Evolutionary conservation across 345 rosid species (phyloP), one percentile per base, ranked within the genome.

Genomic region (Noccaea bulbosa): DNA sequence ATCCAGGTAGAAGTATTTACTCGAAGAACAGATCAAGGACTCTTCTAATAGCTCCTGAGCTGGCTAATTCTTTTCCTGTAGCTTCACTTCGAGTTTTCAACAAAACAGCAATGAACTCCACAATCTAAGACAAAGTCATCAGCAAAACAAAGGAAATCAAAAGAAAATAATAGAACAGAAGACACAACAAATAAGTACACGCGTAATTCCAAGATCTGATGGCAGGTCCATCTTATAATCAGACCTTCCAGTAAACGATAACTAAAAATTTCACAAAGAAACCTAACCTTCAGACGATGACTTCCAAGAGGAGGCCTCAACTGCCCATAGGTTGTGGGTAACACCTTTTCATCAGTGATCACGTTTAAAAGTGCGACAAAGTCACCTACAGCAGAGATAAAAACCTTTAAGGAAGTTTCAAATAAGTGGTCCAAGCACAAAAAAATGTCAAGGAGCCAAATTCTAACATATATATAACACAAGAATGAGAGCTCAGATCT

Each of bases 231-330:
- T 38, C 43, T 7, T 27, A 56, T 41, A 46, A 20, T 14, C 14
- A 57, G 43, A 73, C 24, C 48, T 32, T 71, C 44, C 30, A 48
- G 37, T 65, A 16, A 44, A 22, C 55, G 39, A 15, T 30, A 30
- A 73, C 41, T 35, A 59, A 67, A 67, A 27, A 61, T 2, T 5
- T 54, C 43, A 65, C 8, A 69, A 65, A 4, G 40, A 65, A 68
- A 74, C 45, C 79, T 69, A 30, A 94, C 97, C 99, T 89, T 94
- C 48, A 94, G 81, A 20, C 99, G 97, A 76, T 91, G 93, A 78
- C 93, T 91, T 75, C 99, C 96, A 32, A 94, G 90, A 62, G 99
- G 99, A 43, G 99, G 99, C 80, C 83, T 88, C 75, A 94, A 75
- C 71, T 88, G 90, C 59, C 99, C 99, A 70, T 86, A 94, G 6